Evolutionary conservation across 768 basidiomycete species (phyloP).

Genomic region (Baorangia bicolor): DNA sequence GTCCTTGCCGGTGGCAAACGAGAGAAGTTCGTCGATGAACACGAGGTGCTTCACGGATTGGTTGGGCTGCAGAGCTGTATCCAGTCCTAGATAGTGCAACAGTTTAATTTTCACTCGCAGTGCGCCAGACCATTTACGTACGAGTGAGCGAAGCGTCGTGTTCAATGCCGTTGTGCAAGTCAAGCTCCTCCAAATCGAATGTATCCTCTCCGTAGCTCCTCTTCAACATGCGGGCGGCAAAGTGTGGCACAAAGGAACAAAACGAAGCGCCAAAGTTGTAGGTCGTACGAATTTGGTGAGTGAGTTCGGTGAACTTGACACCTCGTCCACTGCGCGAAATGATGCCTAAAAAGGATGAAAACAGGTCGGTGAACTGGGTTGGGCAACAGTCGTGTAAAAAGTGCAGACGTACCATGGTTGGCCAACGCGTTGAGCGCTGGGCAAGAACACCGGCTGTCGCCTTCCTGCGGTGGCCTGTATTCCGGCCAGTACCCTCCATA

Average conservation of each 20-base stretch:
- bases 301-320: conserved; percentile 58
- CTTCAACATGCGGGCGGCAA: conserved; percentile 54
- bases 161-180: conserved; percentile 63
- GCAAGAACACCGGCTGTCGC: conserved; percentile 71
- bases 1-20: conserved; percentile 58
- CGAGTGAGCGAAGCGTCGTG: conserved; percentile 37
- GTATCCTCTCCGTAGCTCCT: conserved; percentile 55
- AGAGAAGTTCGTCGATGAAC: conserved; percentile 58
- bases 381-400: too few species aligned
- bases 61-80: conserved; percentile 43
- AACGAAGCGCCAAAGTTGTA: conserved; percentile 74
- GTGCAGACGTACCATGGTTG: conserved; percentile 64
- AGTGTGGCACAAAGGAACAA: conserved; percentile 63
- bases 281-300: conserved; percentile 44
- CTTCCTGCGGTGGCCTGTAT: conserved; percentile 53
- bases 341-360: conserved; percentile 29
- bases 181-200: conserved; percentile 66
- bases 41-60: conserved; percentile 52
- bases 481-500: conserved; percentile 71
- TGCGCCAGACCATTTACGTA: conserved; percentile 8
- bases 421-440: conserved; percentile 80
- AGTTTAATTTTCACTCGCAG: not conserved
- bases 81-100: conserved; percentile 46
- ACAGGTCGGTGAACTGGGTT: not conserved
- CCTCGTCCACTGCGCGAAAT: conserved; percentile 65